Evolutionary conservation across 2,329 filamentous ascomycete genomes (phyloP), one percentile per base, ranked within the genome.

Genomic region (Botrytis porri): DNA sequence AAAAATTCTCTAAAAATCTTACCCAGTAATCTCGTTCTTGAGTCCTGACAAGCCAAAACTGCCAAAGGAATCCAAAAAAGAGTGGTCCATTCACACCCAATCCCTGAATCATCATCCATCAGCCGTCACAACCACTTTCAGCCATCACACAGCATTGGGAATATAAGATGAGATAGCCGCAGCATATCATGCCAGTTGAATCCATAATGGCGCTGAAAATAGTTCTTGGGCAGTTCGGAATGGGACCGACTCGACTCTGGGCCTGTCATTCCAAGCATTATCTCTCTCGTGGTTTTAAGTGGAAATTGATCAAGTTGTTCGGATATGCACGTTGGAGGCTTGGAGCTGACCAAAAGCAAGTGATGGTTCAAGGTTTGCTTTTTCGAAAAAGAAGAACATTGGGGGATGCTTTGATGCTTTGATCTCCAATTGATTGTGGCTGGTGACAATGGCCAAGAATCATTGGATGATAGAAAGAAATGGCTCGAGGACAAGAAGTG

Each of bases 241-340:
- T 62, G 51, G 60, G 60, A 65, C 70, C 61, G 60, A 59, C 45
- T 45, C 61, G 60, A 59, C 45, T 45, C 39, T 45, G 57, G 35
- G 43, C 60, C 61, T 35, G 61, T 65, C 70, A 64, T 66, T 71
- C 66, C 39, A 69, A 69, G 65, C 48, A 69, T 69, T 69, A 20
- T 51, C 43, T 66, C 37, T 10, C 39, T 45, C 29, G 67, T 70
- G 67, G 39, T 25, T 60, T 29, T 1, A 4, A 48, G 54, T 61
- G 67, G 67, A 43, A 39, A 66, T 25, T 20, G 51, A 60, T 69
- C 35, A 59, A 57, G 22, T 39, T 20, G 9, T n/a, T 57, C 37
- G 37, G 41, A 57, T 69, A n/a, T 51, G 29, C 41, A n/a, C 45
- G 25, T 51, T 48, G 43, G 37, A 37, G 7, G 4, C n/a, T 37